A percentile compares a stretch with the other conserved stretches of the same genome.
These are phyloP conservation scores for Helianthus tuberosus DNA, from an alignment of 129 eudicot species.

Conservation along the genomic window DNA sequence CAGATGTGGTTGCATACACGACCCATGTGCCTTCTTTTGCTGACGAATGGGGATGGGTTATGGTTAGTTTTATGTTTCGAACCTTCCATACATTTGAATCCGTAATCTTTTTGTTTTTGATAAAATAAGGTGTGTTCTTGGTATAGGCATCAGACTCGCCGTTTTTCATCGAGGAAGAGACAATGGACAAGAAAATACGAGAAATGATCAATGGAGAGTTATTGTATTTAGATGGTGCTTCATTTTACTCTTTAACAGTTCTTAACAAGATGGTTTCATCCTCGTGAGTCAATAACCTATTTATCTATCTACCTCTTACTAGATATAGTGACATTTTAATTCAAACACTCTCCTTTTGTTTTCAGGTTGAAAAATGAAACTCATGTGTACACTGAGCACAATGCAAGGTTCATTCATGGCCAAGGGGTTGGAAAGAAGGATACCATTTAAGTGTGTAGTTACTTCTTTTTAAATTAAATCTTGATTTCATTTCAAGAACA, in stretches of 20 bases:
- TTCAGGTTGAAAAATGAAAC: conserved; percentile 73
- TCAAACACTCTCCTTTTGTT: background rate
- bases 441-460: conserved; percentile 5
- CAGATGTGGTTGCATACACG: conserved; percentile 91
- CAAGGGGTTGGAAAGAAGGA: conserved; percentile 54
- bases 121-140: conserved; percentile 11
- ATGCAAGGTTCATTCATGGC: conserved; percentile 81
- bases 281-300: conserved; percentile 19
- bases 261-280: conserved; percentile 42
- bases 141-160: conserved; percentile 30
- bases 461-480: background rate
- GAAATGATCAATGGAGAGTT: conserved; percentile 29
- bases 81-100: background rate
- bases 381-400: conserved; percentile 82
- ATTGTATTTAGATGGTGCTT: conserved; percentile 36
- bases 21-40: conserved; percentile 95
- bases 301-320: background rate
- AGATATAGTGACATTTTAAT: background rate
- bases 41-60: conserved; percentile 99
- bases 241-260: conserved; percentile 29
- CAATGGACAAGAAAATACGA: conserved; percentile 36
- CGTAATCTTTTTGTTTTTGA: too few species aligned
- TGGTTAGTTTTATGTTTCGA: conserved; percentile 50
- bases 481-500: conserved; percentile 2
- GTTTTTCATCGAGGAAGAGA: conserved; percentile 22